Evolutionary conservation across 441 rosid genomes (phyloP), one percentile per base, ranked within the genome.

Genomic region (Geranium incanum): DNA sequence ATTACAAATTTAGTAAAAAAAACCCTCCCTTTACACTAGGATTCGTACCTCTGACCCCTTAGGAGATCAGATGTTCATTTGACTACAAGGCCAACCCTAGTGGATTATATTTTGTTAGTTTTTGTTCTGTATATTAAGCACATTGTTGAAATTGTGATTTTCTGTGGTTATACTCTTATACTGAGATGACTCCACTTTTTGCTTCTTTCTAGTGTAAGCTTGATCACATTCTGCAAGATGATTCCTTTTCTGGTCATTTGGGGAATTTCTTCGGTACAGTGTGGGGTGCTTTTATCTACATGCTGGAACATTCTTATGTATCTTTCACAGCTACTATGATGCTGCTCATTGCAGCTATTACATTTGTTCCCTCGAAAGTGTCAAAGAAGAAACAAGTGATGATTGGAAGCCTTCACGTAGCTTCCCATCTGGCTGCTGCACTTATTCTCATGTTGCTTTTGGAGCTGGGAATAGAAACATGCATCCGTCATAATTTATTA

Each of bases 381-480:
- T 88, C 99, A 18, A 82, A 90, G 73, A 95, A 90, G 89, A 95
- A 84, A 80, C 88, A 85, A 68, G 85, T 79, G 38, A 6, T 90
- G 21, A 89, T 95, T 62, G 99, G 97, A 75, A 77, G 91, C 73
- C 92, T 95, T 74, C 99, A 95, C 84, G 92, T 92, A 76, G 79
- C 85, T 71, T 86, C 98, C 38, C 99, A 95, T 84, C 83, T 92
- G 73, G 83, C 89, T 66, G 85, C 99, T 3, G 98, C 99, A 71
- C 76, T 92, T 48, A 82, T 95, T 83, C 96, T 95, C 79, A 89
- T 90, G 98, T 77, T 95, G 85, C 87, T 95, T 71, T 68, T 95
- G 82, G 99, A 95, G 76, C 70, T 95, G 82, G 99, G 99, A 77
- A 78, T 92, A 48, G 97, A 95, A 85, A 92, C 85, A 1, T 92